Conservation (phyloP, 495 filamentous ascomycete species). For the Margaritispora aquatica region DNA sequence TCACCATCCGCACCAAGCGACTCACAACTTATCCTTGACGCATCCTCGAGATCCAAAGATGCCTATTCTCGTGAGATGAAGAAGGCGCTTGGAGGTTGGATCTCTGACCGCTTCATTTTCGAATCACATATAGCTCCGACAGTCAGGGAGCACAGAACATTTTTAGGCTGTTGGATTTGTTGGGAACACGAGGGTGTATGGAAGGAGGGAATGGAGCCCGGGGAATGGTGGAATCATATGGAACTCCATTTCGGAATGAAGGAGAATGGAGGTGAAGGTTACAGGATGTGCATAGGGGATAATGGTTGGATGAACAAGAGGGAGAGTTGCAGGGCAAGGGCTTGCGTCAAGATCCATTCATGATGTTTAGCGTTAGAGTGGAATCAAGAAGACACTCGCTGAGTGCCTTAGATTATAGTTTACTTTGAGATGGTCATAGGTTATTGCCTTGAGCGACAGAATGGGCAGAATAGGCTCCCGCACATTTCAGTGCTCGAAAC, state of each 20-base stretch:
- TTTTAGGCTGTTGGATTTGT: neutral
- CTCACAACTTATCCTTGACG: neutral
- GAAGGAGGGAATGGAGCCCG: neutral
- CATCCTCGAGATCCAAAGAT: neutral
- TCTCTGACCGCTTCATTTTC: neutral
- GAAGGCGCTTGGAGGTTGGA: neutral
- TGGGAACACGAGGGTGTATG: neutral
- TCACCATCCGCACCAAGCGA: neutral
- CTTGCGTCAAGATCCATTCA: neutral
- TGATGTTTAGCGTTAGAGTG: too few relatives aligned
- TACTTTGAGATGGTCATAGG: too few relatives aligned
- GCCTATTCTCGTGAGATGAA: neutral
- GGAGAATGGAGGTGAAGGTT: neutral
- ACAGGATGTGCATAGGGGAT: neutral
- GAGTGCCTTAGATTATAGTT: too few relatives aligned
- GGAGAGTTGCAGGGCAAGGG: neutral
- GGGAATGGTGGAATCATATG: neutral
- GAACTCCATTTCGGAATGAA: neutral
- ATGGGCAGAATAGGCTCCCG: too few relatives aligned
- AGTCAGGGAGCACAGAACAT: neutral
- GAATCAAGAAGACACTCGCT: too few relatives aligned
- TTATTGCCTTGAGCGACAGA: too few relatives aligned
- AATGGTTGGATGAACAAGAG: neutral
- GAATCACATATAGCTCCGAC: neutral
- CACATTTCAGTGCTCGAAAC: too few relatives aligned